A percentile compares a stretch with the other conserved stretches of the same genome.
Conservation (phyloP, 2,329 filamentous ascomycete genomes). For the Aspergillus quadrilineatus region DNA sequence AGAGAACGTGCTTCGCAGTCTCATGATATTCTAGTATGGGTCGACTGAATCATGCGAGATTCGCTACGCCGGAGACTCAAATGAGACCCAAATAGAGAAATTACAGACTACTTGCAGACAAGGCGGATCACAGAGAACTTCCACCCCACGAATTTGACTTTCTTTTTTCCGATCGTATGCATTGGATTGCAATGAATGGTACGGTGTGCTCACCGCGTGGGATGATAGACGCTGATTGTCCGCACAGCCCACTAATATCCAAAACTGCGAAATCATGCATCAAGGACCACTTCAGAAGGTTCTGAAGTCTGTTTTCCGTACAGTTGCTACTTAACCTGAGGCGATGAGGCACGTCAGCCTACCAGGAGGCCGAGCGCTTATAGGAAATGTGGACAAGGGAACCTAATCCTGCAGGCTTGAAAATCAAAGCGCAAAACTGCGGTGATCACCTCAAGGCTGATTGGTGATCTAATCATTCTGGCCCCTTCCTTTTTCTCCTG, state of each 20-base stretch:
- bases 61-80: neutral
- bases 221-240: conserved; percentile 2
- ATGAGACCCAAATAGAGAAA: neutral
- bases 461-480: conserved; percentile 12
- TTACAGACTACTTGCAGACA: neutral
- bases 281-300: conserved; percentile 1
- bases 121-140: neutral
- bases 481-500: conserved; percentile 13
- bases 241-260: conserved; percentile 8
- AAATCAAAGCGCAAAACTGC: conserved; percentile 16
- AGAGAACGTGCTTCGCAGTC: neutral
- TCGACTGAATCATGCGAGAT: neutral
- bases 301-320: neutral
- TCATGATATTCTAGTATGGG: neutral
- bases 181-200: neutral
- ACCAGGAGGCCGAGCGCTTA: conserved; percentile 4
- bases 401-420: conserved; percentile 13
- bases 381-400: conserved; percentile 4
- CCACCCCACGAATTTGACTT: conserved; percentile 4
- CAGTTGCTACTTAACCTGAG: conserved; percentile 5
- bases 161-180: neutral
- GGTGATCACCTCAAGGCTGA: conserved; percentile 14
- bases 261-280: neutral
- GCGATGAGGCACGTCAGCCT: conserved; percentile 8
- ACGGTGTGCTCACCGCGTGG: conserved; percentile 11